These are phyloP conservation scores for Neocatenulostroma microsporum DNA, from an alignment of 2,329 filamentous ascomycete genomes.

Conservation along the genomic window DNA sequence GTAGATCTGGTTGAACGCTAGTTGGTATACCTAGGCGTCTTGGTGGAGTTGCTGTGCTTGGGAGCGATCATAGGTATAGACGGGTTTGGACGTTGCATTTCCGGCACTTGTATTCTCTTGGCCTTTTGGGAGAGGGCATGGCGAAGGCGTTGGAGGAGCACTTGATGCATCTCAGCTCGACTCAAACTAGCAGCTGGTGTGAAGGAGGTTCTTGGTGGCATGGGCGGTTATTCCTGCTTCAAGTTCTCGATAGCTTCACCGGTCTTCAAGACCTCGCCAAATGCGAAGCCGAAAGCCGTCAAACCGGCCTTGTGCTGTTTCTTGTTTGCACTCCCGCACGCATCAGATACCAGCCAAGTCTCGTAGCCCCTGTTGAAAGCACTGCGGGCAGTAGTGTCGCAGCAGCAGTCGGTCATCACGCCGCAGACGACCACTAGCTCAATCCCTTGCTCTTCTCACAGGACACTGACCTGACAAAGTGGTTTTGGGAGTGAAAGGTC, in stretches of 20 bases:
- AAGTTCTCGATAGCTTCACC: neutral
- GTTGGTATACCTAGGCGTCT: neutral
- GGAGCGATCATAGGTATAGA: too few species aligned
- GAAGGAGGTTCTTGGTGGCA: too few species aligned
- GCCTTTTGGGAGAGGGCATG: neutral
- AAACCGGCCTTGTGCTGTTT: conserved; percentile 1
- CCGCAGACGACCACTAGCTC: neutral
- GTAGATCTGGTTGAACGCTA: neutral
- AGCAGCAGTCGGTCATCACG: conserved; percentile 1
- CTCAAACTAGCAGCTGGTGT: neutral
- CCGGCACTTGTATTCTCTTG: neutral
- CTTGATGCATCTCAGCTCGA: neutral
- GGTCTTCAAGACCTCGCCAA: neutral
- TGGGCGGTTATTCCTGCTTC: neutral
- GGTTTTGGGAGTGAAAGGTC: too few species aligned
- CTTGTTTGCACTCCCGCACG: neutral
- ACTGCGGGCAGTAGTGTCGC: conserved; percentile 1
- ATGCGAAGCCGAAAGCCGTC: neutral
- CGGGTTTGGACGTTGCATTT: neutral
- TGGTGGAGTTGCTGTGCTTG: too few species aligned
- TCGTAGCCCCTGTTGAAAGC: conserved; percentile 1
- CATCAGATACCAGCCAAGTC: conserved; percentile 1
- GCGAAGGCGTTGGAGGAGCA: neutral
- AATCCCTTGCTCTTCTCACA: neutral
- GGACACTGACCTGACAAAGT: too few species aligned